A percentile compares a stretch with the other conserved stretches of the same genome.
Conservation (phyloP, 352 stramenopile genomes). For the Phytophthora quininea region DNA sequence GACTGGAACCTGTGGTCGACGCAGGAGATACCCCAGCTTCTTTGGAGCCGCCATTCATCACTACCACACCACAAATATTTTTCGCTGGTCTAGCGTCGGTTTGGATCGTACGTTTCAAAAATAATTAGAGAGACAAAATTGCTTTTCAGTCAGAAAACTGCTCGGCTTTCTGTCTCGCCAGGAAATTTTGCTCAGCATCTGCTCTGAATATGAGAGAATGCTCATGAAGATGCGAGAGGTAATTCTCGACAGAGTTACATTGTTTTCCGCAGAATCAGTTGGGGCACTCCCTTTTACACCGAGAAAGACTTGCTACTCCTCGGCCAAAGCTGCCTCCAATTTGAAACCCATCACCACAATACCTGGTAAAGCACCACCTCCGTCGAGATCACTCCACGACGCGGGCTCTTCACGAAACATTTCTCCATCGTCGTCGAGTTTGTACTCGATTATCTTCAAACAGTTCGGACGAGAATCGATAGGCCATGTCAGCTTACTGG, state of each 20-base stretch:
- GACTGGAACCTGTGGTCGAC: slow-evolving; percentile 13
- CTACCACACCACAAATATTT: not conserved
- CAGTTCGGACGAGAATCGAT: not conserved
- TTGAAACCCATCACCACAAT: too few species aligned
- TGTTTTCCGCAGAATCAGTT: too few species aligned
- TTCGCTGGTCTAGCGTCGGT: not conserved
- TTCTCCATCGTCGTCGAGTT: not conserved
- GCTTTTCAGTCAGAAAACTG: too few species aligned
- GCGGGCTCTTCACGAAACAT: not conserved
- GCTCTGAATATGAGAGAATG: too few species aligned
- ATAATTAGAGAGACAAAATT: too few species aligned
- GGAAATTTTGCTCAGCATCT: too few species aligned
- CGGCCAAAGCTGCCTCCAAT: too few species aligned
- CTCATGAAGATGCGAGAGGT: too few species aligned
- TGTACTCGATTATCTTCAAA: not conserved
- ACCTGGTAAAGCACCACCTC: not conserved
- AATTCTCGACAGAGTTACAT: too few species aligned
- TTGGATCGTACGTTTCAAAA: slow-evolving; percentile 22
- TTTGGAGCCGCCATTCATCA: slow-evolving; percentile 24
- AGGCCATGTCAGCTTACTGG: slow-evolving; percentile 6
- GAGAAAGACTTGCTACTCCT: too few species aligned
- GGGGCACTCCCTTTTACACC: too few species aligned
- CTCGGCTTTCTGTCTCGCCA: too few species aligned
- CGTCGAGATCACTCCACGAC: not conserved
- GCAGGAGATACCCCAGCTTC: slow-evolving; percentile 21